These are phyloP conservation scores for Phoenix dactylifera DNA, from an alignment of 176 grass and related monocot species.

Conservation along the genomic window DNA sequence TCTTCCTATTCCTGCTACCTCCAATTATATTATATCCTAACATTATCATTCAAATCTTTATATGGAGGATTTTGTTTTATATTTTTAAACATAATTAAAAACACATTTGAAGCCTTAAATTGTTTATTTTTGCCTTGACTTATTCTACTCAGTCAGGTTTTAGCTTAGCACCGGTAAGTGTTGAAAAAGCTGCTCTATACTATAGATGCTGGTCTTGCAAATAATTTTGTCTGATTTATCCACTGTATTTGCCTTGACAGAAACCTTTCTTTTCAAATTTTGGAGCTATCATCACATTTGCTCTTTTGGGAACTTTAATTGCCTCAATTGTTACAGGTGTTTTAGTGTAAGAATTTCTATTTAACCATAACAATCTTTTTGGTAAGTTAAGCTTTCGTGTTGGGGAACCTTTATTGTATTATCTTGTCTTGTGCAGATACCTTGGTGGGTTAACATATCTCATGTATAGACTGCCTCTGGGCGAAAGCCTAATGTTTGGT, in stretches of 20 bases:
- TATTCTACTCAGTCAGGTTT: constrained; percentile 89
- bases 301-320: constrained; percentile 90
- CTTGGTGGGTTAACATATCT: constrained; percentile 91
- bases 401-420: too few species aligned
- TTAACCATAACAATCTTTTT: too few species aligned
- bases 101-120: neutral
- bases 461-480: constrained; percentile 88
- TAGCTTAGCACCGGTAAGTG: constrained; percentile 93
- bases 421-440: constrained; percentile 39
- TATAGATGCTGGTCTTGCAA: neutral
- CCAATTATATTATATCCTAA: constrained; percentile 99
- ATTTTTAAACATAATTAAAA: too few species aligned
- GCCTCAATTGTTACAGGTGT: constrained; percentile 84
- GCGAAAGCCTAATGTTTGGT: constrained; percentile 96
- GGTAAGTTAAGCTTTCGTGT: too few species aligned
- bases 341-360: constrained; percentile 72
- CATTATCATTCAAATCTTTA: constrained; percentile 14
- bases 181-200: constrained; percentile 5
- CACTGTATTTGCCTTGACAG: constrained; percentile 27
- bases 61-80: too few species aligned
- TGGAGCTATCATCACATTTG: constrained; percentile 92
- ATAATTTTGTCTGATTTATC: constrained; percentile 12
- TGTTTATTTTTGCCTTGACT: constrained; percentile 50
- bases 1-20: constrained; percentile 96
- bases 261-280: constrained; percentile 99